Evolutionary conservation across 2,329 filamentous ascomycete genomes (phyloP).

Genomic region (Xylariaceae sp.): DNA sequence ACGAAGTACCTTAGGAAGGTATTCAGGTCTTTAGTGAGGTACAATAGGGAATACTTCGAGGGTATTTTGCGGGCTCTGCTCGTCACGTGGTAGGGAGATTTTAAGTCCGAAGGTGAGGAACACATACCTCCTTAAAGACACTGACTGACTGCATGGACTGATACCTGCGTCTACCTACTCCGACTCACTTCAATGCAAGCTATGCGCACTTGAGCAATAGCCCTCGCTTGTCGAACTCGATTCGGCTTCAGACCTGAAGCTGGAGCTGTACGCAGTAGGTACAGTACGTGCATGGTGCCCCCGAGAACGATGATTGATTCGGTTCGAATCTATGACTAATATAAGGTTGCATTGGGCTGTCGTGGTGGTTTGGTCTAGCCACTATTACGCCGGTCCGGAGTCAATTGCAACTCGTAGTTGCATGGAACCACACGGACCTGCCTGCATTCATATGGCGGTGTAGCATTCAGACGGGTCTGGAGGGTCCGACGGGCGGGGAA

Average conservation of each 20-base stretch:
- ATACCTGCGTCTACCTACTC: no score
- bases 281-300: background rate
- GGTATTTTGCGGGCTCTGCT: conserved; percentile 4
- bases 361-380: conserved; percentile 17
- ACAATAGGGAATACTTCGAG: background rate
- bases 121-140: background rate
- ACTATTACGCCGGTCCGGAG: conserved; percentile 16
- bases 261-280: background rate
- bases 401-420: conserved; percentile 8
- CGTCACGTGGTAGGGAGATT: conserved; percentile 9
- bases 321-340: conserved; percentile 9
- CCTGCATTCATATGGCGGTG: conserved; percentile 17
- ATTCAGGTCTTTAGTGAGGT: background rate
- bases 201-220: background rate
- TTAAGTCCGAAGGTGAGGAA: no score
- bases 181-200: conserved; percentile 4
- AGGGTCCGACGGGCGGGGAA: background rate
- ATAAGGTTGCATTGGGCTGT: conserved; percentile 18
- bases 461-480: conserved; percentile 10
- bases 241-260: conserved; percentile 1
- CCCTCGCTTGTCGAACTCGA: conserved; percentile 3
- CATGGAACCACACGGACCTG: conserved; percentile 16
- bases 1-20: no score
- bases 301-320: conserved; percentile 1
- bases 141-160: background rate